These are phyloP conservation scores for Metarhizium sp. DNA, from an alignment of 2,329 filamentous ascomycete species.

Conservation along the genomic window DNA sequence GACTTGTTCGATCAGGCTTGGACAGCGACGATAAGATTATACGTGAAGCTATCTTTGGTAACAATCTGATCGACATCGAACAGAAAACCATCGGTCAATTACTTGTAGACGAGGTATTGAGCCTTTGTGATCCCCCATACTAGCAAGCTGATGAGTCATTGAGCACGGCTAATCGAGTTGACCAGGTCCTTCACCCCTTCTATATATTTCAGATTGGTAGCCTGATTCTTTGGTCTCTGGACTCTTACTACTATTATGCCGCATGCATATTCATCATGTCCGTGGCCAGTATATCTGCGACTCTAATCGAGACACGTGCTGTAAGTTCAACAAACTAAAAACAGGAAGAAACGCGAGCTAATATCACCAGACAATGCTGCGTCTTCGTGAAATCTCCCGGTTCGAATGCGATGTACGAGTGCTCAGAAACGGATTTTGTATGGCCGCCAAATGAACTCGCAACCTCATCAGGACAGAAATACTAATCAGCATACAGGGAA, in stretches of 20 bases:
- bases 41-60: conserved; percentile 79
- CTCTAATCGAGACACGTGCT: conserved; percentile 79
- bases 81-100: conserved; percentile 79
- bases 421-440: conserved; percentile 87
- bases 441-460: conserved; percentile 17
- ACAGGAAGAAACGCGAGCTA: not conserved
- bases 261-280: conserved; percentile 93
- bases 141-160: not conserved
- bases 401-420: conserved; percentile 96
- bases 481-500: conserved; percentile 46
- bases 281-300: conserved; percentile 80
- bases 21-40: conserved; percentile 81
- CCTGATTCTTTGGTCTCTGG: conserved; percentile 85
- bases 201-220: conserved; percentile 98
- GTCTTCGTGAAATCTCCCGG: conserved; percentile 80
- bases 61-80: conserved; percentile 85
- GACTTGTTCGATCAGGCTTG: conserved; percentile 65
- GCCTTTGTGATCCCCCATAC: not conserved
- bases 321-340: conserved; percentile 32
- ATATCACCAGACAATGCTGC: conserved; percentile 65
- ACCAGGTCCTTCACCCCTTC: conserved; percentile 84
- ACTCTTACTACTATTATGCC: conserved; percentile 97
- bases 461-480: not conserved
- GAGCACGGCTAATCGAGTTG: not conserved
- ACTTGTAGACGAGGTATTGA: conserved; percentile 69